Evolutionary conservation across 2,329 filamentous ascomycete genomes (phyloP).

Genomic region (Didymella pinodella): DNA sequence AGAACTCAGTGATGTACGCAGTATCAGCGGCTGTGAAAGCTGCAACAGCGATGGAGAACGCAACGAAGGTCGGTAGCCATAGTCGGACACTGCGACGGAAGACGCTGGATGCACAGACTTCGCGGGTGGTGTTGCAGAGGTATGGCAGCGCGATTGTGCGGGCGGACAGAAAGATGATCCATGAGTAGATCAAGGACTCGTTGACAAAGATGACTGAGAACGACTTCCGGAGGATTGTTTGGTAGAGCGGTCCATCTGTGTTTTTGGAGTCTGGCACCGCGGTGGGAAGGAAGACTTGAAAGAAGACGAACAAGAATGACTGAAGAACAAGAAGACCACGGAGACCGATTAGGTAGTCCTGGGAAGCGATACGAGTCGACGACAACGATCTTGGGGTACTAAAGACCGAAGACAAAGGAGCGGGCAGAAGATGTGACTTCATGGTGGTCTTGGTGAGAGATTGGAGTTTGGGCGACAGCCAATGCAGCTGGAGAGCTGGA

Average conservation of each 20-base stretch:
- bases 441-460: slow-evolving; percentile 32
- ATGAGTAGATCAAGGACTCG: slow-evolving; percentile 55
- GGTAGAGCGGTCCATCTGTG: slow-evolving; percentile 50
- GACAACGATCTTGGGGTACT: slow-evolving; percentile 21
- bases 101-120: slow-evolving; percentile 50
- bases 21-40: slow-evolving; percentile 44
- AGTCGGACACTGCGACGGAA: slow-evolving; percentile 55
- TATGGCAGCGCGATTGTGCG: slow-evolving; percentile 56
- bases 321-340: slow-evolving; percentile 55
- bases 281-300: slow-evolving; percentile 55
- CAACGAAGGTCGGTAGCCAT: slow-evolving; percentile 52
- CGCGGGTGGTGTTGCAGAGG: slow-evolving; percentile 47
- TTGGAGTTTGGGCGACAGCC: slow-evolving; percentile 7
- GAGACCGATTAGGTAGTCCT: slow-evolving; percentile 54
- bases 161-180: slow-evolving; percentile 57
- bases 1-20: slow-evolving; percentile 52
- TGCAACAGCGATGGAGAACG: slow-evolving; percentile 51
- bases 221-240: slow-evolving; percentile 54
- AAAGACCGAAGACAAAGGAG: slow-evolving; percentile 26
- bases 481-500: not conserved
- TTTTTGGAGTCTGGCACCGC: slow-evolving; percentile 51
- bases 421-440: slow-evolving; percentile 28
- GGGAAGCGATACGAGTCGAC: slow-evolving; percentile 27
- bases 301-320: slow-evolving; percentile 57
- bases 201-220: slow-evolving; percentile 58